phyloP scores from a whole-genome alignment of 768 basidiomycete species.

The Amylocystis lapponica region DNA sequence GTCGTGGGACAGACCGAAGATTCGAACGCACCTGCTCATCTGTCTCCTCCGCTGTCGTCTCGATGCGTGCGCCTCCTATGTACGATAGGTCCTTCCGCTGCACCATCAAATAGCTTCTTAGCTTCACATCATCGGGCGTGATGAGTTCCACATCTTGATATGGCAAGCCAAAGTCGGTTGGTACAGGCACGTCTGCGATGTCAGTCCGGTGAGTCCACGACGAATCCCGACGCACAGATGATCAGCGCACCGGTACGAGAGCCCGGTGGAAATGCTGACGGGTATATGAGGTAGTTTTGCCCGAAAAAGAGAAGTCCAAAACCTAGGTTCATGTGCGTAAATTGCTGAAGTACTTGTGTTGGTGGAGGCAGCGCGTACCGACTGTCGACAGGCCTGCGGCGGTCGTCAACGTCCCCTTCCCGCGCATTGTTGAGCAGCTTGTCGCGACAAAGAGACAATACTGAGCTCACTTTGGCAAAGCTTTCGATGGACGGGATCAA shows the following conservation, averaged over 20 bases:
- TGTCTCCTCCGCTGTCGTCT: constrained; percentile 48
- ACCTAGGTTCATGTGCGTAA: constrained; percentile 5
- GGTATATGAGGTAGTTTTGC: constrained; percentile 88
- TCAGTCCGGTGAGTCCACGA: too few species aligned
- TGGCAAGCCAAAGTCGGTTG: constrained; percentile 62
- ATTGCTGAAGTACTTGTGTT: not conserved
- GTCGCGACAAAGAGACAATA: not conserved
- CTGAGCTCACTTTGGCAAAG: constrained; percentile 36
- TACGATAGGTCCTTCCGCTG: constrained; percentile 48
- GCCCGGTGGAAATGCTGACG: constrained; percentile 74
- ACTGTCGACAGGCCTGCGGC: constrained; percentile 32
- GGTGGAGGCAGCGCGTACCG: constrained; percentile 19
- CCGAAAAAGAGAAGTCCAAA: constrained; percentile 42
- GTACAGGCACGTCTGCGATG: constrained; percentile 59
- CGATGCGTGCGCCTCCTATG: constrained; percentile 20
- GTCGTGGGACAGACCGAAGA: too few species aligned
- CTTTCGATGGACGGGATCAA: constrained; percentile 37
- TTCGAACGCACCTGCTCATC: constrained; percentile 62
- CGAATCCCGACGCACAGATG: not conserved
- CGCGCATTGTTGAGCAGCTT: constrained; percentile 1
- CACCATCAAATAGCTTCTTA: constrained; percentile 74
- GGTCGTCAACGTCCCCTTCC: constrained; percentile 31
- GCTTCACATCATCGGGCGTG: constrained; percentile 64
- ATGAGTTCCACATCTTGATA: constrained; percentile 71
- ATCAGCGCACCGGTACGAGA: constrained; percentile 59